These are phyloP conservation scores for Mucor ambiguus DNA, from an alignment of 371 early-diverging fungal species.

Conservation along the genomic window DNA sequence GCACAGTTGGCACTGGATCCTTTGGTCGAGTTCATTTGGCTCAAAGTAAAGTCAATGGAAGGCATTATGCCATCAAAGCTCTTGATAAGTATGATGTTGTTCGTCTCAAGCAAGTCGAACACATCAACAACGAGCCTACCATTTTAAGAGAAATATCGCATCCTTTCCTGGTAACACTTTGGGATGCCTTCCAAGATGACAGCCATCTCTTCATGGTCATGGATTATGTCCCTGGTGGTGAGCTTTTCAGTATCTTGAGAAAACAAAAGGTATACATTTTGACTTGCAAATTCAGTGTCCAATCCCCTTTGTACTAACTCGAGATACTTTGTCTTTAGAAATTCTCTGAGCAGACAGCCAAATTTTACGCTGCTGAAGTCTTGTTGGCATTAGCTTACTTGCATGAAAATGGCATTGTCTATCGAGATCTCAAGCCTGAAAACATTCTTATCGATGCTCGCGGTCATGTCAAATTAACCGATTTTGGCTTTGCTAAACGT, in stretches of 20 bases:
- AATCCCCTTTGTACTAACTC: not conserved
- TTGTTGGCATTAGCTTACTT: constrained; percentile 90
- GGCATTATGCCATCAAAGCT: constrained; percentile 88
- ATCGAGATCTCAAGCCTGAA: constrained; percentile 95
- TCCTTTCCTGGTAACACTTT: constrained; percentile 92
- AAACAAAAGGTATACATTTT: constrained; percentile 59
- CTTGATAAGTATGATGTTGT: constrained; percentile 93
- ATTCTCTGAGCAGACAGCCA: constrained; percentile 87
- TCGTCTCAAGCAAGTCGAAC: constrained; percentile 90
- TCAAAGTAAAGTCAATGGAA: constrained; percentile 45
- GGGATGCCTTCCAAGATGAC: constrained; percentile 89
- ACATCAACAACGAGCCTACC: constrained; percentile 88
- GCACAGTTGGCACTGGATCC: constrained; percentile 74
- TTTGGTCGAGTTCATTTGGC: constrained; percentile 74
- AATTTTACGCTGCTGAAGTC: constrained; percentile 82
- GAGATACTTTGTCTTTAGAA: constrained; percentile 72
- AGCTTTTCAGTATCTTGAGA: constrained; percentile 80
- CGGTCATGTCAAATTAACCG: constrained; percentile 98
- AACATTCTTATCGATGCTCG: constrained; percentile 84
- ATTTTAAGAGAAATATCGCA: constrained; percentile 82
- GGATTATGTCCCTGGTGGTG: constrained; percentile 98
- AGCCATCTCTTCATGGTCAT: constrained; percentile 92
- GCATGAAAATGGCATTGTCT: constrained; percentile 93
- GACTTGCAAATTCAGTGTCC: constrained; percentile 28
- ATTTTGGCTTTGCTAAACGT: constrained; percentile 98